Percentiles rank a stretch among this genome's conserved stretches.
Evolutionary conservation across 2,329 filamentous ascomycete genomes (phyloP).

Genomic region (Lachnellula cervina): DNA sequence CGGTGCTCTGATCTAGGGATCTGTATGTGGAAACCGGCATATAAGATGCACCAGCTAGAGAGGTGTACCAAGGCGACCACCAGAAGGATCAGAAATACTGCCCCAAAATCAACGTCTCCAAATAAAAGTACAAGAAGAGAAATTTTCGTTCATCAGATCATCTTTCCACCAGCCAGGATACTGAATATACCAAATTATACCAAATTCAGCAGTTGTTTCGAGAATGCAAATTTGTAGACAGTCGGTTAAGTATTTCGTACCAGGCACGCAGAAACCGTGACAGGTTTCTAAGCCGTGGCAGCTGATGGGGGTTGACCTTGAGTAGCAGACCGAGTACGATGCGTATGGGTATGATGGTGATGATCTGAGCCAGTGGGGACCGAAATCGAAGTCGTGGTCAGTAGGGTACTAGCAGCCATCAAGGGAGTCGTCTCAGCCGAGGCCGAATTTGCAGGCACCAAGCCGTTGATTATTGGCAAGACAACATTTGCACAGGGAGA

Average conservation of each 20-base stretch:
- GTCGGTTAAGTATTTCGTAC: too few relatives aligned
- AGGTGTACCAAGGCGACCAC: neutral
- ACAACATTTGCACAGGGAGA: neutral
- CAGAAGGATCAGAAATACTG: too few relatives aligned
- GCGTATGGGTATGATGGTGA: neutral
- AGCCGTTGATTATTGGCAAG: constrained; percentile 10
- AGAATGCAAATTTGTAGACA: too few relatives aligned
- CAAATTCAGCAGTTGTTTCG: too few relatives aligned
- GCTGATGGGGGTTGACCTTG: too few relatives aligned
- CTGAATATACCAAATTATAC: too few relatives aligned
- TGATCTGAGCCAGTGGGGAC: neutral
- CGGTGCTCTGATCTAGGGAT: neutral
- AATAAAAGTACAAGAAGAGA: neutral
- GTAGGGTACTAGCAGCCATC: neutral
- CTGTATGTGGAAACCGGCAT: neutral
- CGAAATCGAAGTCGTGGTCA: neutral
- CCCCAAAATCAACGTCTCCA: neutral
- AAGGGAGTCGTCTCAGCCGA: too few relatives aligned
- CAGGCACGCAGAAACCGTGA: too few relatives aligned
- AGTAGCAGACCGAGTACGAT: too few relatives aligned
- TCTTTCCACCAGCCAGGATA: neutral
- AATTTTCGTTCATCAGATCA: neutral
- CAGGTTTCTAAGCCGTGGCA: too few relatives aligned
- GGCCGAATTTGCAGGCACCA: neutral
- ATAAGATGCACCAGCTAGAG: neutral